Base-by-base conservation (phyloP, 352 stramenopile genomes). In the Globisporangium lucens region DNA sequence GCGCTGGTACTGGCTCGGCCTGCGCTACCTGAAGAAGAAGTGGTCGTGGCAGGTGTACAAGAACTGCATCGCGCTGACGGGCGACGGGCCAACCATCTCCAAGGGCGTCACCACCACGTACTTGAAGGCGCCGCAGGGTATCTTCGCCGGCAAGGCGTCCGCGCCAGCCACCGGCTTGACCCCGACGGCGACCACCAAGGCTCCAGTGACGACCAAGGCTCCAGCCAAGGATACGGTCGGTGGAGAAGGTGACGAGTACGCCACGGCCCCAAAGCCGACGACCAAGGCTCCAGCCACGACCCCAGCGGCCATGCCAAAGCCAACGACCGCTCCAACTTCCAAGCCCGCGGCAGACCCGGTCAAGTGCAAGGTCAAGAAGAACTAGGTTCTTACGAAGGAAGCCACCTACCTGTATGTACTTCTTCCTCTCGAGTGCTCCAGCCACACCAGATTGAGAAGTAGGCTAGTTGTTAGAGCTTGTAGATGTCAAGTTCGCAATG, bases 21-120 rank as follows among this genome's bases (percentile, higher is more conserved):
- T 88, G 61, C 79, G 79, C 35, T 88, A 78, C 65, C 56, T 79
- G 47, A 73, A 83, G 38, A 72, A 73, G 41, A 66, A 73, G 8
- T 88, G 82, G 70, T 88, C 79, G 63, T 88, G 79, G 79, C 79
- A 88, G 59, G 77, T 88, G 46, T 88, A 83, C 72, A 88, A 88
- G 70, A 82, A 84, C 72, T 88, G 79, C 59, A 65, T 69, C 52
- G 56, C 63, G 36, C 58, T 66, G 36, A 65, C 56, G 46, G 65
- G 56, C 20, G 65, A 70, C 55, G 63, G 63, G 13, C 53, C 63
- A 7, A 58, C 63, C 15, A 68, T 68, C 55, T 68, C 63, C 20
- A 63, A 68, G 41, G 63, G 63, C n/a, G 53, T 68, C 55, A 52
- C 27, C 17, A 68, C 63, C 3, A 57, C 55, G 38, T 68, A 68